Evolutionary conservation across 2,329 filamentous ascomycete species (phyloP).

Genomic region (Phyllosticta capitalensis): DNA sequence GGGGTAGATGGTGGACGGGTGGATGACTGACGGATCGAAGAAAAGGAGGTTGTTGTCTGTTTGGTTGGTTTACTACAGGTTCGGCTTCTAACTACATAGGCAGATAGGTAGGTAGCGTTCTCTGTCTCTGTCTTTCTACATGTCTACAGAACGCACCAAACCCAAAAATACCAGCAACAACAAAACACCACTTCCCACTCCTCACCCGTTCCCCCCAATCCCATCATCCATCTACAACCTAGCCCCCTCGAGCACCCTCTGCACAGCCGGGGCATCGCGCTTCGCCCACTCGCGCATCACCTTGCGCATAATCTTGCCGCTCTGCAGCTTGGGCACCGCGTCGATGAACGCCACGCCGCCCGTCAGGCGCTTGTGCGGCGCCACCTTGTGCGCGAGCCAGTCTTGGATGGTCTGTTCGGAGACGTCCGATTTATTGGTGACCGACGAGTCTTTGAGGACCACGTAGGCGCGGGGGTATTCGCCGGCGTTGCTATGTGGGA

Average conservation of each 20-base stretch:
- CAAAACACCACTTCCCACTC: no score
- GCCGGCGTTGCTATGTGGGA: background rate
- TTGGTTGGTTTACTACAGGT: no score
- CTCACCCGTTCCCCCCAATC: no score
- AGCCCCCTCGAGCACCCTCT: conserved; percentile 16
- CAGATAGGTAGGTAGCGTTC: no score
- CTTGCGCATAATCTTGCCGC: conserved; percentile 52
- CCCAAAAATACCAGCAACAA: no score
- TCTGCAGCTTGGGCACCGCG: conserved; percentile 49
- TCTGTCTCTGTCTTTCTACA: no score
- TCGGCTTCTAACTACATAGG: no score
- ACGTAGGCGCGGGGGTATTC: conserved; percentile 45
- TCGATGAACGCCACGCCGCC: conserved; percentile 63
- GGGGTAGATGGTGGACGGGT: no score
- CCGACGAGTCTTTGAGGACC: conserved; percentile 36
- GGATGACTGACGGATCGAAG: no score
- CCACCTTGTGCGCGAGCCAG: conserved; percentile 57
- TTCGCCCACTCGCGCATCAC: conserved; percentile 50
- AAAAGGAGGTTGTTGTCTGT: no score
- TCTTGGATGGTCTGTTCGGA: conserved; percentile 46
- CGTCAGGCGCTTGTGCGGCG: conserved; percentile 56
- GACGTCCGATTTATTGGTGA: conserved; percentile 25
- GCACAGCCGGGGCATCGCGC: conserved; percentile 37
- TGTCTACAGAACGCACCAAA: no score
- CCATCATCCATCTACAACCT: conserved; percentile 17